phyloP scores from a whole-genome alignment of 345 rosid species.

The Citrus mangshanensis region DNA sequence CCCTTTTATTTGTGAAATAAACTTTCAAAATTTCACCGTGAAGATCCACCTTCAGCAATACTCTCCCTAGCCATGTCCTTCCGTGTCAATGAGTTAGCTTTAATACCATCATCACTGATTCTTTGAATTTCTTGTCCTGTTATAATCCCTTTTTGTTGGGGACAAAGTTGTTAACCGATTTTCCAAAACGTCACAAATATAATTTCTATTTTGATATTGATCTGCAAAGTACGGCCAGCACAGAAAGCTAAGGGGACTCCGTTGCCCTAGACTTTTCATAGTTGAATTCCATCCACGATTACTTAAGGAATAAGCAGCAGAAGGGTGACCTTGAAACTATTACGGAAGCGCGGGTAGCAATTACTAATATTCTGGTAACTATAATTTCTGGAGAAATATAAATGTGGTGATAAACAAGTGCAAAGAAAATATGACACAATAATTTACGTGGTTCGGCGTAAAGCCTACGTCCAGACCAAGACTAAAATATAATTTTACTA shows the following conservation, averaged over 20 bases:
- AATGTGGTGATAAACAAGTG: too few species aligned
- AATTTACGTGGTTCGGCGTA: too few species aligned
- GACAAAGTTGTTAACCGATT: slow-evolving; percentile 3
- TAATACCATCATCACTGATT: slow-evolving; percentile 10
- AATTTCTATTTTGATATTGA: slow-evolving; percentile 27
- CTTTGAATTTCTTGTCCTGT: slow-evolving; percentile 20
- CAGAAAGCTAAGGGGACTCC: slow-evolving; percentile 26
- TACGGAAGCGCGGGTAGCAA: too few species aligned
- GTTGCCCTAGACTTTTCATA: slow-evolving; percentile 23
- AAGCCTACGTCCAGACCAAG: too few species aligned
- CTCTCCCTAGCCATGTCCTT: slow-evolving; percentile 31
- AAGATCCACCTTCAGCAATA: slow-evolving; percentile 24
- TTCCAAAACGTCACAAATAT: slow-evolving; percentile 29
- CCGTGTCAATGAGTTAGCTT: slow-evolving; percentile 12
- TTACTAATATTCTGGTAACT: too few species aligned
- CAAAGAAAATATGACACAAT: too few species aligned
- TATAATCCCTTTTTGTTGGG: slow-evolving; percentile 25
- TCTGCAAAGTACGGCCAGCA: slow-evolving; percentile 36
- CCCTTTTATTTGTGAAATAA: slow-evolving; percentile 6
- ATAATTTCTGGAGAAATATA: too few species aligned
- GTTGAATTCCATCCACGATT: slow-evolving; percentile 42
- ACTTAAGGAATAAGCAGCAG: slow-evolving; percentile 23
- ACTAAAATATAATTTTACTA: too few species aligned
- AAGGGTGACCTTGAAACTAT: slow-evolving; percentile 20
- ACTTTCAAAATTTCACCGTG: slow-evolving; percentile 22